Evolutionary conservation across 1,139 yeast species (phyloP), one percentile per base, ranked within the genome.

Genomic region (Entelexis paramagnoliae): DNA sequence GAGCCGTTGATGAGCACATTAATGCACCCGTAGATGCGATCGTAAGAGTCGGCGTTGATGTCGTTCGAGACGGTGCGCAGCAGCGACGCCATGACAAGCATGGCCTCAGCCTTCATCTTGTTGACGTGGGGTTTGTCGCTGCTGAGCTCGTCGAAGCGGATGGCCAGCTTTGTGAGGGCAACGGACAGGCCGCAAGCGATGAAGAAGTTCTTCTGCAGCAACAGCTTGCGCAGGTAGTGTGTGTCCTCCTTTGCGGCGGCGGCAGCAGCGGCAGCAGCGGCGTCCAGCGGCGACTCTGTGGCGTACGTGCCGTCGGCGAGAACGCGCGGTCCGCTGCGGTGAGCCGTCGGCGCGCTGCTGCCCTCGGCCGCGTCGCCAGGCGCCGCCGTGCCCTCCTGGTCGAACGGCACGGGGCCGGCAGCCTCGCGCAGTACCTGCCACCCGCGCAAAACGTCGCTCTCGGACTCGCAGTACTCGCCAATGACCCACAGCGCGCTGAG

Each of bases 221-320:
- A 79, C 52, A 88, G 78, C 58, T 81, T 79, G 65, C 98, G 83
- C 60, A 93, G 72, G 50, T 95, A 87, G 36, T 93, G 88, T 38
- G 73, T 68, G 45, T 69, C 71, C 8, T 43, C 47, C 11, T 54
- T 35, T 54, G 57, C 33, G 3, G 51, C 57, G 1, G 53, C 51
- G 22, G 50, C 56, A 4, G 57, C 64, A 13, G 63, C 61, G 48
- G 72, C 74, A 51, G 59, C 47, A 48, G 62, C 50, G 57, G 60
- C 71, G 5, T 85, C 79, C 55, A 87, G 74, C 0, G 97, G 96
- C 61, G 81, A 82, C 68, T 93, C 98, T 32, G 96, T 84, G 30
- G 98, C 98, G 70, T 93, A 93, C 1, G 99, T 93, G 61, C 99
- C 99, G 70, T 93, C 99, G 20, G 98, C 96, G 58, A 91, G 76